phyloP scores from a whole-genome alignment of 139 green algal species.

The Trebouxia sp. region DNA sequence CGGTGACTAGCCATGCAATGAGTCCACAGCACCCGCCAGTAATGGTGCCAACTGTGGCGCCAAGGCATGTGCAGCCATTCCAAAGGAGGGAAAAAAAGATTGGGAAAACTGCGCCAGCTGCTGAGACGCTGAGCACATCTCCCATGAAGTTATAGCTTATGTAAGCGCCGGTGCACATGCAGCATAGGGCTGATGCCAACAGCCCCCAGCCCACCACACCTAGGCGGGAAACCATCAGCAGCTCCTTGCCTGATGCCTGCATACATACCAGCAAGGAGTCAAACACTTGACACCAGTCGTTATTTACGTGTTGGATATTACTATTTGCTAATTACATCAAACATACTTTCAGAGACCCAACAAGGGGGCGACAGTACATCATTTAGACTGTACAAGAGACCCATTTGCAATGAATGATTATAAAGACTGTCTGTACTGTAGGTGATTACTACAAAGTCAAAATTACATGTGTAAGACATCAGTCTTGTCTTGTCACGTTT shows the following conservation, averaged over 20 bases:
- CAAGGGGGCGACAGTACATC: too few species aligned
- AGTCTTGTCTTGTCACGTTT: too few species aligned
- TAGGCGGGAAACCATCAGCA: slow-evolving; percentile 62
- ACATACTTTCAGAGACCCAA: too few species aligned
- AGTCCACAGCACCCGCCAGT: background rate
- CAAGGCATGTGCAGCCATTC: slow-evolving; percentile 2
- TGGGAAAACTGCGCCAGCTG: background rate
- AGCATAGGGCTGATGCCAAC: background rate
- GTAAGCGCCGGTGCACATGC: background rate
- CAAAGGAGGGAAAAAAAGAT: slow-evolving; percentile 13
- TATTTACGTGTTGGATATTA: too few species aligned
- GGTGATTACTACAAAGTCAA: too few species aligned
- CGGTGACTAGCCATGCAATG: slow-evolving; percentile 1
- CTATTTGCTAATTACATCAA: too few species aligned
- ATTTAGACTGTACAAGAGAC: too few species aligned
- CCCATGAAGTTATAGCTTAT: slow-evolving; percentile 15
- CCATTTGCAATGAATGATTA: too few species aligned
- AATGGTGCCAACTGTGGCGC: background rate
- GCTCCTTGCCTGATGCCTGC: slow-evolving; percentile 23
- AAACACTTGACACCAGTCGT: too few species aligned
- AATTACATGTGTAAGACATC: too few species aligned
- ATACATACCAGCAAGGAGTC: too few species aligned
- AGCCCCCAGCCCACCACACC: slow-evolving; percentile 40
- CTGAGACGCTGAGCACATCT: background rate
- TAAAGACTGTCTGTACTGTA: too few species aligned